phyloP scores from a whole-genome alignment of 225 moss, liverwort and hornwort genomes.

The Sphagnum tenellum region DNA sequence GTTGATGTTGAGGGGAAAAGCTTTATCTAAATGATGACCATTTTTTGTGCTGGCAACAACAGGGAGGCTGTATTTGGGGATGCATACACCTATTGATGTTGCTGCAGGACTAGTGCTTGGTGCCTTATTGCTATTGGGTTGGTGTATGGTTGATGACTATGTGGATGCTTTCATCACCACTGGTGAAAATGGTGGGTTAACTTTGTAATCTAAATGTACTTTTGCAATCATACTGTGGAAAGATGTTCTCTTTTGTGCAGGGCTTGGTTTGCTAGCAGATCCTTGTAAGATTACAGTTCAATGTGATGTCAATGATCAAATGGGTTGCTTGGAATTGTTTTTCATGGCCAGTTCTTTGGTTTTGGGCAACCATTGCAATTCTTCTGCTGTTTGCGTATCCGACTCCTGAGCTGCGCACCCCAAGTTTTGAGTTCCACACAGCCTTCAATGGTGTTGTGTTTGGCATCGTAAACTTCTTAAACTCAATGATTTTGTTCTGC shows the following conservation, averaged over 20 bases:
- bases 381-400: slow-evolving; percentile 75
- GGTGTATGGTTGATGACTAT: slow-evolving; percentile 51
- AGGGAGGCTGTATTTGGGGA: slow-evolving; percentile 86
- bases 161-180: slow-evolving; percentile 62
- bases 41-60: background rate
- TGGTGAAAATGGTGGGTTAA: slow-evolving; percentile 66
- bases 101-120: slow-evolving; percentile 56
- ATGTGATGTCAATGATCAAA: background rate
- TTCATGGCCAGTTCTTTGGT: slow-evolving; percentile 50
- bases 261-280: too few relatives aligned
- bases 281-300: background rate
- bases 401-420: slow-evolving; percentile 61
- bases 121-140: slow-evolving; percentile 32
- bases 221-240: too few relatives aligned
- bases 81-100: slow-evolving; percentile 87
- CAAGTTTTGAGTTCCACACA: slow-evolving; percentile 72
- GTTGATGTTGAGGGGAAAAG: slow-evolving; percentile 1
- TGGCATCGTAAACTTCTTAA: slow-evolving; percentile 50
- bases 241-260: background rate
- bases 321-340: background rate
- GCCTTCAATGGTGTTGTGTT: slow-evolving; percentile 84
- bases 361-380: slow-evolving; percentile 67
- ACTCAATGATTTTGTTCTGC: too few relatives aligned
- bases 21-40: background rate
- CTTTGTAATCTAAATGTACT: too few relatives aligned